phyloP scores from a whole-genome alignment of 1,284 basidiomycete genomes.

The Ceratobasidium sp. region DNA sequence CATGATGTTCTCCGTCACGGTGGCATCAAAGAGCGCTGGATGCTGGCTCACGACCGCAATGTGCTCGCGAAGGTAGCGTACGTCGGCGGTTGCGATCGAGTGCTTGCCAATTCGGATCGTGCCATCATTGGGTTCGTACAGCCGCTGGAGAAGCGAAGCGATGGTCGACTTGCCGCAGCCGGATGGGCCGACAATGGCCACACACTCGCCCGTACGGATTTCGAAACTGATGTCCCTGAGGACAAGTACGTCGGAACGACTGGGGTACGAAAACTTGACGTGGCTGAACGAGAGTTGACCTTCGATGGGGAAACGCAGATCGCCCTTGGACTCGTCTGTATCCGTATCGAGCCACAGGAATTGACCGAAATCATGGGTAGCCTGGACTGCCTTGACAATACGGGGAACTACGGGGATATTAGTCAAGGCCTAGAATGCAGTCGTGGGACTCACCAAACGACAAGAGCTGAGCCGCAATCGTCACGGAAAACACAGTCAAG shows the following conservation, averaged over 20 bases:
- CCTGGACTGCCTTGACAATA: constrained; percentile 80
- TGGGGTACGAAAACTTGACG: constrained; percentile 83
- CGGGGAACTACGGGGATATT: constrained; percentile 63
- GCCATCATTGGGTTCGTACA: constrained; percentile 81
- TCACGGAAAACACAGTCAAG: constrained; percentile 91
- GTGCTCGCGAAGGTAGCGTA: constrained; percentile 77
- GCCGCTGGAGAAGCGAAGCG: constrained; percentile 78
- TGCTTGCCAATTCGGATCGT: constrained; percentile 63
- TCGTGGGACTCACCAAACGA: constrained; percentile 72
- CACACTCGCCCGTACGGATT: constrained; percentile 75
- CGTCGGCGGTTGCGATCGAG: constrained; percentile 64
- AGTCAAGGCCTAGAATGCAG: constrained; percentile 13
- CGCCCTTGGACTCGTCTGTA: constrained; percentile 73
- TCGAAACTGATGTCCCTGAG: constrained; percentile 70
- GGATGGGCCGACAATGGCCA: constrained; percentile 87
- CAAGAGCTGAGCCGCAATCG: constrained; percentile 89
- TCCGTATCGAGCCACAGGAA: constrained; percentile 64
- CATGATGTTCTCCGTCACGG: constrained; percentile 83
- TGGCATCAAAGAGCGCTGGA: constrained; percentile 85
- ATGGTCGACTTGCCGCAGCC: constrained; percentile 91
- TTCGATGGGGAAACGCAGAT: constrained; percentile 65
- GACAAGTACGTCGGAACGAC: constrained; percentile 73
- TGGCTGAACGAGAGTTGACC: constrained; percentile 73
- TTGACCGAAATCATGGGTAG: constrained; percentile 77
- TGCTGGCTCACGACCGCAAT: constrained; percentile 86